Evolutionary conservation across 2,329 filamentous ascomycete species (phyloP), one percentile per base, ranked within the genome.

Genomic region (Neofusicoccum sp.): DNA sequence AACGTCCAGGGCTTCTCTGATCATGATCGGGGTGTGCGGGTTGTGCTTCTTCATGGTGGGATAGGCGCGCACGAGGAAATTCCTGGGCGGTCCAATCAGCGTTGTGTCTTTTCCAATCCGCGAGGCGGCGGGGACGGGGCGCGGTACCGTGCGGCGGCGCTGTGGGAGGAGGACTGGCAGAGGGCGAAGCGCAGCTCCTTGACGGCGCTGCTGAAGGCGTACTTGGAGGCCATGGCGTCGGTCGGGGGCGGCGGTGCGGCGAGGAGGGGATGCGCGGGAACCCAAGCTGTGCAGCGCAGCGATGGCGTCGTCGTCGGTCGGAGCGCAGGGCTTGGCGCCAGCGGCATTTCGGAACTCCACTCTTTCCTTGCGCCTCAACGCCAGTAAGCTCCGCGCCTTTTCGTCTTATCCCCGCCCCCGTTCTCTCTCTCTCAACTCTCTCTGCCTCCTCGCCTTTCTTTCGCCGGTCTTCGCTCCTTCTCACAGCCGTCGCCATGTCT

Each of bases 31-130:
- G 51, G 85, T 93, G 77, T 90, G 82, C 61, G 95, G 95, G 82
- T 99, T 99, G 84, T 93, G 90, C 84, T 96, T 96, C 87, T 99
- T 99, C 93, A 99, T 98, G 63, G 90, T 95, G 48, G 95, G 95
- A 78, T 99, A 99, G 67, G 92, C 88, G 75, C 91, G 87, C 66
- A 88, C 89, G 67, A 99, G 84, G 80, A 99, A 99, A 31, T 89
- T 88, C 76, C 95, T 97, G 69, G 16, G 28, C 16, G 33, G 44
- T 60, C 58, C 30, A 51, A 62, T 61, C 44, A 59, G 40, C 49
- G 33, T 47, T 45, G 58, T 54, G 33, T 54, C 47, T 36, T 47
- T 56, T 56, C 48, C 57, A 61, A 58, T 56, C 41, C 26, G 16
- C 11, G 34, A 45, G 33, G 36, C 47, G 26, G 57, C 36, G 20